phyloP scores from a whole-genome alignment of 2,329 filamentous ascomycete genomes.

The Botrytis pseudocinerea region DNA sequence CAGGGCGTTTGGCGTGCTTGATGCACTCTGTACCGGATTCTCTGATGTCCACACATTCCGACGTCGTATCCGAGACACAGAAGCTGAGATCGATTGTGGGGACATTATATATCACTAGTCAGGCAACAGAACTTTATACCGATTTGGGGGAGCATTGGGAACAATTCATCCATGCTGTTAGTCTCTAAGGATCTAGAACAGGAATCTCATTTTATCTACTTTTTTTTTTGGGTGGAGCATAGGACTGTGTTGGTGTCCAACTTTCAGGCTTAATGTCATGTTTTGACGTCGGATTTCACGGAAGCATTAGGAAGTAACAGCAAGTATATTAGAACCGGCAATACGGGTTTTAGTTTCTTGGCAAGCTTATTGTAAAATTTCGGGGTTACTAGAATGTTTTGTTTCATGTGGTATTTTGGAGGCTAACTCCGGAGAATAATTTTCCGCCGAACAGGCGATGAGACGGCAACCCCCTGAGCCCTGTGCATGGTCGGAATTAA shows the following conservation, averaged over 20 bases:
- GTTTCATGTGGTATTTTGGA: not conserved
- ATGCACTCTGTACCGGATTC: constrained; percentile 21
- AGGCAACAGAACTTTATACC: constrained; percentile 16
- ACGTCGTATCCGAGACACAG: constrained; percentile 7
- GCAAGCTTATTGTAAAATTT: not conserved
- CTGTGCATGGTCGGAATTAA: not conserved
- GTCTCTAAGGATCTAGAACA: constrained; percentile 3
- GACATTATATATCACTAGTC: constrained; percentile 19
- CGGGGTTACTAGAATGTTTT: not conserved
- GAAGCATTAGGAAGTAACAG: not conserved
- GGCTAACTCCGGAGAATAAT: constrained; percentile 2
- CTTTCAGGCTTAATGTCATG: not conserved
- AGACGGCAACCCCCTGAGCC: constrained; percentile 3
- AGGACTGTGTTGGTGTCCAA: not conserved
- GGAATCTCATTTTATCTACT: not conserved
- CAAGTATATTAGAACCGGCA: not conserved
- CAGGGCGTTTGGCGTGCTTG: constrained; percentile 19
- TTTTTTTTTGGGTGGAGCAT: not conserved
- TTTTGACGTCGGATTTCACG: not conserved
- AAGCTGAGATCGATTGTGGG: constrained; percentile 12
- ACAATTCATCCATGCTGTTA: constrained; percentile 19
- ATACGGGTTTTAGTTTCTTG: not conserved
- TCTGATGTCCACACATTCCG: constrained; percentile 17
- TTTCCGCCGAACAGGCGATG: not conserved
- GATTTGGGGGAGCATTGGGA: constrained; percentile 21